Evolutionary conservation across 2,329 filamentous ascomycete species (phyloP), one percentile per base, ranked within the genome.

Genomic region (Neocatenulostroma microsporum): DNA sequence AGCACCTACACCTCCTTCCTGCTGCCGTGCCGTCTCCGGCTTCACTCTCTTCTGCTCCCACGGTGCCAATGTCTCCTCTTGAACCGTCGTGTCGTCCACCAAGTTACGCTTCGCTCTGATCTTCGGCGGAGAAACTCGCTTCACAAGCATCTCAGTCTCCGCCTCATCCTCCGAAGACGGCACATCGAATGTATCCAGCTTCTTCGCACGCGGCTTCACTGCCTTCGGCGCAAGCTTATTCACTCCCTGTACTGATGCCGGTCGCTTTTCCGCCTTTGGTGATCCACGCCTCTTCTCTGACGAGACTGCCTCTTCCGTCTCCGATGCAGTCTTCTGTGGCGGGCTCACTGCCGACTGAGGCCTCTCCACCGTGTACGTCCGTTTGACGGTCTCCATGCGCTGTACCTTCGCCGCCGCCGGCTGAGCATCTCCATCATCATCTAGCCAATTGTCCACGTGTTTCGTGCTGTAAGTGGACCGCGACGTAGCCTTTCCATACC

Each of bases 101-200:
- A 50, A 30, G 5, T 27, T 40, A 4, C 41, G 41, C 36, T 42
- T 46, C 1, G 40, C 12, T 11, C 28, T 36, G 5, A 44, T 19
- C 15, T 38, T 41, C 11, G 40, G 42, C 9, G 47, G 45, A 5
- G 48, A 39, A 7, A 30, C 30, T 4, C 40, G 47, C 35, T 30
- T 44, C 24, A 49, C 8, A 8, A 19, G 36, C 18, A 33, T 43
- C 4, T 41, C 30, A 6, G 13, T 39, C 5, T 46, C 38, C 3
- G 35, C 31, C n/a, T 60, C 58, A 5, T 61, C 58, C 17, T 57
- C 55, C 2, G 57, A 55, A 7, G 51, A 61, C 4, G 66, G 64
- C 14, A 69, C 57, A 42, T 70, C 66, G 46, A 67, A 70, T 13
- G 62, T 47, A 24, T 58, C 56, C 12, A 42, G 44, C 34, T 44